Conservation (phyloP, 208 protist genomes). For the Wallacemonas sp. region DNA sequence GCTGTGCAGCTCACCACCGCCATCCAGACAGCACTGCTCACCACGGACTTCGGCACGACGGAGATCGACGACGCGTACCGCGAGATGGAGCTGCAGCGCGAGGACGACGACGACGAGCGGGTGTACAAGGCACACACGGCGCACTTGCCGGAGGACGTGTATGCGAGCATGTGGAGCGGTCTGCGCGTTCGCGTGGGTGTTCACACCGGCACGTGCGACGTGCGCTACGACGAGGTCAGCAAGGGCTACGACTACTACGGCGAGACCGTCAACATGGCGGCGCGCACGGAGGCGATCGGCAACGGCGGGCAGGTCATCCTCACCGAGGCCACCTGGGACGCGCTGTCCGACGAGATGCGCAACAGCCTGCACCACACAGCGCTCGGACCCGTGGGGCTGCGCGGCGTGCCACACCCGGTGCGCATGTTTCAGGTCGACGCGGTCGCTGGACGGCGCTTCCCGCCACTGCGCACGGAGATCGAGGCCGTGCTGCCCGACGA, state of each 20-base stretch:
- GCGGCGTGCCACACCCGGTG: background rate
- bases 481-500: background rate
- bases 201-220: constrained; percentile 62
- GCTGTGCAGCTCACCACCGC: constrained; percentile 44
- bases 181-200: constrained; percentile 57
- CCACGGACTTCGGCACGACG: constrained; percentile 41
- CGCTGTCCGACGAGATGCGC: constrained; percentile 17
- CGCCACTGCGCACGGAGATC: background rate
- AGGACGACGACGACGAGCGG: background rate
- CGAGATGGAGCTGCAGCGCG: constrained; percentile 33
- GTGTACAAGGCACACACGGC: constrained; percentile 22
- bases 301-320: constrained; percentile 75
- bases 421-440: background rate
- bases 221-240: constrained; percentile 51
- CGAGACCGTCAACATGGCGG: constrained; percentile 75
- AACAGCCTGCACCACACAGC: background rate
- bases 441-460: background rate
- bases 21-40: constrained; percentile 48
- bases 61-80: constrained; percentile 47
- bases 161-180: constrained; percentile 34
- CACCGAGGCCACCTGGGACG: constrained; percentile 39
- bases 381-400: background rate
- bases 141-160: constrained; percentile 27
- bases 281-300: constrained; percentile 71
- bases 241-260: constrained; percentile 85